phyloP scores from a whole-genome alignment of 2,329 filamentous ascomycete genomes.

The Cytospora paraplurivora region DNA sequence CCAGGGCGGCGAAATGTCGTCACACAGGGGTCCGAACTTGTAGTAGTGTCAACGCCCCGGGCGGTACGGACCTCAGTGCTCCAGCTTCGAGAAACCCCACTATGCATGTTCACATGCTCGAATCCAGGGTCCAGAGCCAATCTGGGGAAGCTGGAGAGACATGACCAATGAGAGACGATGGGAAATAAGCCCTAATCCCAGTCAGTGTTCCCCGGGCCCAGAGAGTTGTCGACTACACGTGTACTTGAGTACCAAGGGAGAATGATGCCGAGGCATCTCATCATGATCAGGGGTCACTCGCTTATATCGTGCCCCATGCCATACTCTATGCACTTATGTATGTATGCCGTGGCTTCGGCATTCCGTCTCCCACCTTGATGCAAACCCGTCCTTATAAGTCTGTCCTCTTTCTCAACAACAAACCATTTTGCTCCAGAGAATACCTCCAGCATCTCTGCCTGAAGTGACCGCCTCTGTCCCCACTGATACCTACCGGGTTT shows the following conservation, averaged over 20 bases:
- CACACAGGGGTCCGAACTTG: neutral
- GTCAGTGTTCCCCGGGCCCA: constrained; percentile 4
- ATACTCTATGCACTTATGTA: neutral
- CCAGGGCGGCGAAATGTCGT: neutral
- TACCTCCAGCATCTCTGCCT: neutral
- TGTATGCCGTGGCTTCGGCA: neutral
- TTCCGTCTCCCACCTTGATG: neutral
- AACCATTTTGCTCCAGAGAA: neutral
- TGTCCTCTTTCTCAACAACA: neutral
- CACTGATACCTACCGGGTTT: neutral
- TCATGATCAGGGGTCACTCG: constrained; percentile 17
- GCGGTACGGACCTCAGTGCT: neutral
- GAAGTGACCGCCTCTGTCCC: neutral
- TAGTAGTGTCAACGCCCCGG: too few relatives aligned
- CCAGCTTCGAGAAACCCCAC: constrained; percentile 9
- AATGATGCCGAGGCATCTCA: constrained; percentile 18
- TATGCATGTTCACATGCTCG: constrained; percentile 16
- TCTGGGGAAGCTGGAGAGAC: constrained; percentile 20
- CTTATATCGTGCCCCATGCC: constrained; percentile 5
- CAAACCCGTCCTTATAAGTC: neutral
- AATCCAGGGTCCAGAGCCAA: neutral
- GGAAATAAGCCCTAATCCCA: constrained; percentile 12
- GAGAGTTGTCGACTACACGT: constrained; percentile 1
- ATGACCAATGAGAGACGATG: constrained; percentile 2
- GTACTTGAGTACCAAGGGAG: constrained; percentile 1